These are phyloP conservation scores for Phaffia australis DNA, from an alignment of 768 basidiomycete genomes.

Conservation along the genomic window DNA sequence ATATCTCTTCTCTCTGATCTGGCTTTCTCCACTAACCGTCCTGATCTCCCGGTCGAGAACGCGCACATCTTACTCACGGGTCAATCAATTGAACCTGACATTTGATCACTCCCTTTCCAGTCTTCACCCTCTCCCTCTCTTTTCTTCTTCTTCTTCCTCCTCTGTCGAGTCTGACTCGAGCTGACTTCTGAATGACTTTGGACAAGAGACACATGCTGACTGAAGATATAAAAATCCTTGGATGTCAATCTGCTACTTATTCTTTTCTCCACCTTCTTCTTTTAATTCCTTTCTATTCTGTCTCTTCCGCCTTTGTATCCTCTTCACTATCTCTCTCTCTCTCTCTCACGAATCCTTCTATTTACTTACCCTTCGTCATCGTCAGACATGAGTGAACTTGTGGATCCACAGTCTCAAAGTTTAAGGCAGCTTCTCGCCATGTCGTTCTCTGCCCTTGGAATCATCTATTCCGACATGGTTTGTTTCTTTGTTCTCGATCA, in stretches of 20 bases:
- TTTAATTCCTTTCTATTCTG: background rate
- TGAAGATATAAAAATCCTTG: too few relatives aligned
- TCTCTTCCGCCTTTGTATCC: background rate
- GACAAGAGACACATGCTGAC: too few relatives aligned
- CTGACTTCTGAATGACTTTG: too few relatives aligned
- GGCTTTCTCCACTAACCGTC: too few relatives aligned
- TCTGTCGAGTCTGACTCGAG: too few relatives aligned
- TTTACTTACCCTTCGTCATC: background rate
- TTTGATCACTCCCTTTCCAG: too few relatives aligned
- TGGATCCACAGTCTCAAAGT: background rate
- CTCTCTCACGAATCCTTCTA: background rate
- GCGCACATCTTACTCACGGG: too few relatives aligned
- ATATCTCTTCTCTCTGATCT: too few relatives aligned
- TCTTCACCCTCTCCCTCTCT: too few relatives aligned
- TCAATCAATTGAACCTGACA: too few relatives aligned
- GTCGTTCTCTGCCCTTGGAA: slow-evolving; percentile 34
- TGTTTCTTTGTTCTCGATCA: background rate
- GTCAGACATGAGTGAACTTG: background rate
- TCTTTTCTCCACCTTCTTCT: background rate
- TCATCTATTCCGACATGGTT: slow-evolving; percentile 43
- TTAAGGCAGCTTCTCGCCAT: slow-evolving; percentile 19
- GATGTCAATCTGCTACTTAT: background rate
- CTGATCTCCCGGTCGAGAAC: too few relatives aligned
- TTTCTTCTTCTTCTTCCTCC: too few relatives aligned
- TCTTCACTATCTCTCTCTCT: background rate